phyloP scores from a whole-genome alignment of 1,139 yeast species.

The Eremothecium coryli region DNA sequence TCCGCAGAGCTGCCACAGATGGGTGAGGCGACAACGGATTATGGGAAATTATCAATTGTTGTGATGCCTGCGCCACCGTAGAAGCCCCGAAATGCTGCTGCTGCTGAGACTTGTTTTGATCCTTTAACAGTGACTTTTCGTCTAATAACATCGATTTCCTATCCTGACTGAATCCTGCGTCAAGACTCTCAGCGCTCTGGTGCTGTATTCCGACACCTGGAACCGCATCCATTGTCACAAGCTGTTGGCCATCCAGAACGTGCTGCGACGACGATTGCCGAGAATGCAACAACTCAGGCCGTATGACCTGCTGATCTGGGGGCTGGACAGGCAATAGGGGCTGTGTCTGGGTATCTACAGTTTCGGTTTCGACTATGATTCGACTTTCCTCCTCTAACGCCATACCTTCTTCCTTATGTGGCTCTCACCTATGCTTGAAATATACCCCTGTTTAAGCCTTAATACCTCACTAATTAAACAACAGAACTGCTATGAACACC shows the following conservation, averaged over 20 bases:
- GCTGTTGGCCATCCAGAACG: conserved; percentile 1
- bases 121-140: conserved; percentile 1
- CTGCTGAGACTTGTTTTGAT: neutral
- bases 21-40: conserved; percentile 26
- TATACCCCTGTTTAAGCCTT: neutral
- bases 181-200: neutral
- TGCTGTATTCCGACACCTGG: neutral
- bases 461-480: neutral
- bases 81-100: conserved; percentile 3
- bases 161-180: neutral
- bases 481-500: too few relatives aligned
- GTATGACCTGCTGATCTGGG: conserved; percentile 5
- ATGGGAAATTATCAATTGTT: conserved; percentile 14
- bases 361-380: conserved; percentile 32
- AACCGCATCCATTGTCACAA: neutral
- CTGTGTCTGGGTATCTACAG: conserved; percentile 28
- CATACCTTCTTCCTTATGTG: conserved; percentile 4
- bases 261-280: conserved; percentile 2
- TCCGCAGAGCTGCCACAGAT: conserved; percentile 17
- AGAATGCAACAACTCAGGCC: conserved; percentile 6
- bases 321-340: conserved; percentile 12
- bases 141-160: neutral
- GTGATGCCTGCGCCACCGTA: conserved; percentile 7
- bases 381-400: conserved; percentile 21
- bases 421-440: neutral